Evolutionary conservation across 805 yeast genomes (phyloP).

Genomic region (Saturnispora halmiae): DNA sequence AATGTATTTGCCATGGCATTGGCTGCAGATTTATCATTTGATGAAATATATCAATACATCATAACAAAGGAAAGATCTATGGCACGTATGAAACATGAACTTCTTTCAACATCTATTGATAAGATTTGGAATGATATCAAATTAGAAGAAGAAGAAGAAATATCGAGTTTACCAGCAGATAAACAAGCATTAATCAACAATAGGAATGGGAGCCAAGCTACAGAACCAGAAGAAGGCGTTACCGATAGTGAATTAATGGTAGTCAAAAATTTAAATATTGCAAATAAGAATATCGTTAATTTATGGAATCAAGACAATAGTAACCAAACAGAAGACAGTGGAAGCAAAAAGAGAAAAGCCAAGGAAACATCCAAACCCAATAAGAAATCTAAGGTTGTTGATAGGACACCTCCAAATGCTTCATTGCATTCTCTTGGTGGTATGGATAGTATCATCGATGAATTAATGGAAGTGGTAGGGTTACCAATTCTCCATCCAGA

Average conservation of each 20-base stretch:
- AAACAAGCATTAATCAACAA: conserved; percentile 10
- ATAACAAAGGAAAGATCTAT: conserved; percentile 60
- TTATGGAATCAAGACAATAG: conserved; percentile 55
- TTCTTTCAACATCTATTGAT: conserved; percentile 56
- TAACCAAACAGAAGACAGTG: conserved; percentile 11
- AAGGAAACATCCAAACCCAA: conserved; percentile 37
- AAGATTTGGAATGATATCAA: conserved; percentile 45
- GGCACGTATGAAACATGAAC: conserved; percentile 56
- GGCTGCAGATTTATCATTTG: conserved; percentile 47
- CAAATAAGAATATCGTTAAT: conserved; percentile 69
- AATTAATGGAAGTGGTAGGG: conserved; percentile 83
- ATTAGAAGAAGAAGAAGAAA: conserved; percentile 54
- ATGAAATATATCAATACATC: conserved; percentile 48
- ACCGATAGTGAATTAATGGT: conserved; percentile 47
- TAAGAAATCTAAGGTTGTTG: conserved; percentile 28
- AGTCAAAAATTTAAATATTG: conserved; percentile 52
- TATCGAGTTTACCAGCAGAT: conserved; percentile 29
- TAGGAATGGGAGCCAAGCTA: background rate
- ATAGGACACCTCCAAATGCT: conserved; percentile 60
- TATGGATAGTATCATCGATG: conserved; percentile 72
- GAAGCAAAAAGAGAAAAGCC: conserved; percentile 25
- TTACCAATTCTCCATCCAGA: conserved; percentile 93
- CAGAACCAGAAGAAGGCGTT: conserved; percentile 20
- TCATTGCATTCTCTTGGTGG: conserved; percentile 80
- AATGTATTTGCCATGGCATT: conserved; percentile 37